A percentile compares a stretch with the other conserved stretches of the same genome.
Evolutionary conservation across 23 red algal genomes (phyloP).

Genomic region (Gracilaria vermiculophylla): DNA sequence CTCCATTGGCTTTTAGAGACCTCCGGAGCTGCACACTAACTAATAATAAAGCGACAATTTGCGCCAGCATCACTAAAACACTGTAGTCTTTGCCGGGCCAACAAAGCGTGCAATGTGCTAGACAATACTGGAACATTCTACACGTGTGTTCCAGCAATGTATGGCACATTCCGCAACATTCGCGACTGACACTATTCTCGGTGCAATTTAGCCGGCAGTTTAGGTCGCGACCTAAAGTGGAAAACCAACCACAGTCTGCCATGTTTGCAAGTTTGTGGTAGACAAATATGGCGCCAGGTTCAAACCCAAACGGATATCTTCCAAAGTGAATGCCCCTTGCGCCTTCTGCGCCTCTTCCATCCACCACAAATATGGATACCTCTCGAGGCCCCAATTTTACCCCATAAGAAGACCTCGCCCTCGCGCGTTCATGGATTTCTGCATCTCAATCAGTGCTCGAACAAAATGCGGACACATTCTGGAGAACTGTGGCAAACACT

Average conservation of each 20-base stretch:
- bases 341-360: too few relatives aligned
- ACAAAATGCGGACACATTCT: background rate
- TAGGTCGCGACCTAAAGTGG: background rate
- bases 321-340: too few relatives aligned
- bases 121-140: too few relatives aligned
- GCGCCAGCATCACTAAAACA: too few relatives aligned
- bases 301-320: too few relatives aligned
- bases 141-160: too few relatives aligned
- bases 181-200: background rate
- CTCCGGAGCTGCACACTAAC: too few relatives aligned
- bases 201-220: background rate
- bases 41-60: too few relatives aligned
- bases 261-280: background rate
- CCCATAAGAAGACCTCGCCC: background rate
- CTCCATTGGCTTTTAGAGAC: too few relatives aligned
- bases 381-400: constrained; percentile 1
- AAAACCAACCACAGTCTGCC: background rate
- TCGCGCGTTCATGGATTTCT: background rate
- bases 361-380: background rate
- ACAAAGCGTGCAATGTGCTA: too few relatives aligned
- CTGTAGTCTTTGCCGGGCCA: too few relatives aligned
- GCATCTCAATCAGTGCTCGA: background rate
- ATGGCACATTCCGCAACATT: too few relatives aligned
- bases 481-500: background rate
- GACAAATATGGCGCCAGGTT: background rate